phyloP scores from a whole-genome alignment of 2,329 filamentous ascomycete genomes.

The Ambrosiella cleistominuta region DNA sequence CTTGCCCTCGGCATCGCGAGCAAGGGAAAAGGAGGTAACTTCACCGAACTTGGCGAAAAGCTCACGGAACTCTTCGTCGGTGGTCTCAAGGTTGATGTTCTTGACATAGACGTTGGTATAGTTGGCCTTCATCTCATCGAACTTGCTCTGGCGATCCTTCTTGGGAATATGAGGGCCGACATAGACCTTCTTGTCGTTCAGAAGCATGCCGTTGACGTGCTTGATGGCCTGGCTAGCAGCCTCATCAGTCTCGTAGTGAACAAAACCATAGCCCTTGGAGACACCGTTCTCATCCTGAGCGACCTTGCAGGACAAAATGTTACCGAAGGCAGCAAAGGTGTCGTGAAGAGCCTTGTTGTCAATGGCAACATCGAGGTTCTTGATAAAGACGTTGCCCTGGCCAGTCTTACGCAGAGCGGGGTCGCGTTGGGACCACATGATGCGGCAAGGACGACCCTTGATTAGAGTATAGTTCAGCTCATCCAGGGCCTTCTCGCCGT shows the following conservation, averaged over 20 bases:
- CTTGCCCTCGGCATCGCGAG: slow-evolving; percentile 77
- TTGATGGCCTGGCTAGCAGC: slow-evolving; percentile 94
- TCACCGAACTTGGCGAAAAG: slow-evolving; percentile 86
- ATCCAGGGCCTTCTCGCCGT: slow-evolving; percentile 96
- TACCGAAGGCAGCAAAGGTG: slow-evolving; percentile 95
- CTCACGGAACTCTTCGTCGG: slow-evolving; percentile 84
- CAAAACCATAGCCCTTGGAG: slow-evolving; percentile 98
- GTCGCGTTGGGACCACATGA: slow-evolving; percentile 99
- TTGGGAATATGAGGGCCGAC: slow-evolving; percentile 98
- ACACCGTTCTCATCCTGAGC: slow-evolving; percentile 91
- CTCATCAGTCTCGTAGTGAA: slow-evolving; percentile 99
- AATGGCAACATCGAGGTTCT: slow-evolving; percentile 96
- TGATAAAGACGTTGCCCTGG: slow-evolving; percentile 99
- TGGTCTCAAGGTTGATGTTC: slow-evolving; percentile 74
- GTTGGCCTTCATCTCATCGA: slow-evolving; percentile 99
- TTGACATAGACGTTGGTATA: slow-evolving; percentile 99
- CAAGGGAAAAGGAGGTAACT: slow-evolving; percentile 88
- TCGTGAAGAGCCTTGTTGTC: slow-evolving; percentile 99
- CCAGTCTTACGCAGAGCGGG: slow-evolving; percentile 97
- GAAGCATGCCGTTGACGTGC: slow-evolving; percentile 97
- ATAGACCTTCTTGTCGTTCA: slow-evolving; percentile 99
- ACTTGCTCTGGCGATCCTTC: slow-evolving; percentile 99
- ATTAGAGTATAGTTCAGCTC: slow-evolving; percentile 99
- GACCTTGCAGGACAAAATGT: slow-evolving; percentile 99
- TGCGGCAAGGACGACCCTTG: slow-evolving; percentile 96